Evolutionary conservation across 805 yeast species (phyloP), one percentile per base, ranked within the genome.

Genomic region (Limtongozyma cylindracea): DNA sequence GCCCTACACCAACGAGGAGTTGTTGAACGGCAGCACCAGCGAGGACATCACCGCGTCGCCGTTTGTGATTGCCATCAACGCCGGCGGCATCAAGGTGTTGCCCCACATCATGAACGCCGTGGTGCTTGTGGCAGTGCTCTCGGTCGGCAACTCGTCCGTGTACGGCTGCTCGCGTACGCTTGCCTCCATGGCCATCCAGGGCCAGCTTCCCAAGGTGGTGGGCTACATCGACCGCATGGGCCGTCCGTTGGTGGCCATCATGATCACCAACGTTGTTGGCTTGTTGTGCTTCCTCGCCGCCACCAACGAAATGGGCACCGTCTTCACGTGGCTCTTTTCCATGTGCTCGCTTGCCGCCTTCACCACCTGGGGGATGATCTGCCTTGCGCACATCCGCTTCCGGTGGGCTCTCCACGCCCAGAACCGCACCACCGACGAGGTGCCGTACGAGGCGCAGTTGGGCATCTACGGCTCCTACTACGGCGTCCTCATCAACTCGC

Each of bases 61-160:
- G 13, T 71, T 70, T 37, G 82, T 71, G 31, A 56, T 71, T 41
- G 78, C 82, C 19, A 61, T 70, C 25, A 47, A 54, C 15, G 46
- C 54, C 24, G 72, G 62, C 14, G 69, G 71, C 32, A 62, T 71
- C 30, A 47, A 46, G 21, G 72, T 63, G 19, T 53, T 70, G 21
- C 82, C 82, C 23, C 62, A 68, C 23, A 60, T 72, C 29, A 68
- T 72, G 50, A 72, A 72, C 38, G 76, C 65, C 11, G 77, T 71
- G 19, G 69, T 72, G 31, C 6, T 13, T 5, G 15, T 13, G 15
- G 15, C 15, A 5, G 15, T 13, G 15, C 6, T 13, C 6, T 13
- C 15, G 6, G 15, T 13, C 6, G 15, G 15, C 15, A 13, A 13
- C 15, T 13, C 15, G 6, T 13, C 15, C 5, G 15, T 13, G 6